Percentiles rank a stretch among this genome's conserved stretches.
phyloP scores from a whole-genome alignment of 2,329 filamentous ascomycete genomes.

The Nothopassalora personata region DNA sequence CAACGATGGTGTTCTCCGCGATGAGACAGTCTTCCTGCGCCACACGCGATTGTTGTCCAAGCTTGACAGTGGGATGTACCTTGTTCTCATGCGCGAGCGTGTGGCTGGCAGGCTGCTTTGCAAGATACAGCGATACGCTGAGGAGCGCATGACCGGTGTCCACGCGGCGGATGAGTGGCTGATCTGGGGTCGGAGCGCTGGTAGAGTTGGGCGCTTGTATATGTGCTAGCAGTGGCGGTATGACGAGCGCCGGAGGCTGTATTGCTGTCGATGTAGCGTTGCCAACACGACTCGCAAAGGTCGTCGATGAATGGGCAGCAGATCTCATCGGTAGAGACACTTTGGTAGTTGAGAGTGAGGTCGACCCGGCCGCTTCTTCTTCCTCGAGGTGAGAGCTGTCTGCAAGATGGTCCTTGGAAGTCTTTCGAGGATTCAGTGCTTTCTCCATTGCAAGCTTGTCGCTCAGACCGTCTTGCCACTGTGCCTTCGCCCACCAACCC shows the following conservation, averaged over 20 bases:
- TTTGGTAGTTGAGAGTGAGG: slow-evolving; percentile 46
- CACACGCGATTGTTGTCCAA: slow-evolving; percentile 76
- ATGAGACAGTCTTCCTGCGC: slow-evolving; percentile 76
- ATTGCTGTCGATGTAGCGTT: slow-evolving; percentile 9
- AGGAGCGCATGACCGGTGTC: slow-evolving; percentile 81
- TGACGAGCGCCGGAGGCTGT: slow-evolving; percentile 34
- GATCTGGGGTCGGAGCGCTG: slow-evolving; percentile 41
- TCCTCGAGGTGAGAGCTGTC: slow-evolving; percentile 20
- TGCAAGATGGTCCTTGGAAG: slow-evolving; percentile 26
- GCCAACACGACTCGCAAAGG: slow-evolving; percentile 33
- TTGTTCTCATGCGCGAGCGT: slow-evolving; percentile 75
- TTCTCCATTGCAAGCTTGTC: slow-evolving; percentile 70
- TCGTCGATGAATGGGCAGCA: slow-evolving; percentile 32
- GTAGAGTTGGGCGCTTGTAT: slow-evolving; percentile 54
- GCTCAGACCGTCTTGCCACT: slow-evolving; percentile 77
- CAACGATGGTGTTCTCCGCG: slow-evolving; percentile 81
- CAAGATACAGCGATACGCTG: slow-evolving; percentile 75
- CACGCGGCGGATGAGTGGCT: slow-evolving; percentile 73
- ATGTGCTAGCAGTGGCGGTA: slow-evolving; percentile 76
- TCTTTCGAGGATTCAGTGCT: slow-evolving; percentile 50
- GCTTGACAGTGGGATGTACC: slow-evolving; percentile 74
- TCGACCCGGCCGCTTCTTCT: slow-evolving; percentile 22
- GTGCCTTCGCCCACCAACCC: slow-evolving; percentile 91
- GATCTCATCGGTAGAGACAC: slow-evolving; percentile 35
- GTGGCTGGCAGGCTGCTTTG: slow-evolving; percentile 60